Percentiles rank a stretch among this genome's conserved stretches.
Evolutionary conservation across 1,284 basidiomycete species (phyloP).

Genomic region (Cryptococcus jaspeensis): DNA sequence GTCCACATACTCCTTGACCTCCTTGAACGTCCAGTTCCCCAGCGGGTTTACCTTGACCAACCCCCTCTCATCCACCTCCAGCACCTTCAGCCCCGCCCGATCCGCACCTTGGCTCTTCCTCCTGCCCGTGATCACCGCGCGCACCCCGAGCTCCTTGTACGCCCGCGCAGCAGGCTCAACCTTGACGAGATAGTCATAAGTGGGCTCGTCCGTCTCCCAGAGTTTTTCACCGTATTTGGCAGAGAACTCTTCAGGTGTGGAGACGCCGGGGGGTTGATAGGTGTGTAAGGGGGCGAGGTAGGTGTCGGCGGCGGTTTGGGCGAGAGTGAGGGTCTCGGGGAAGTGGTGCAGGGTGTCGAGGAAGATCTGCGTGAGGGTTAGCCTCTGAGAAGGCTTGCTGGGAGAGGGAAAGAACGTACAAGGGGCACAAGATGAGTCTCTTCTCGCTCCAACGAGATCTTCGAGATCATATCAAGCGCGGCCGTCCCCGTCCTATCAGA

Average conservation of each 20-base stretch:
- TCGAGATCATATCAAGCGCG: conserved; percentile 87
- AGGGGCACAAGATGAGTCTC: conserved; percentile 54
- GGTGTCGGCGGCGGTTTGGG: conserved; percentile 71
- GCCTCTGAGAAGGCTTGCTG: conserved; percentile 56
- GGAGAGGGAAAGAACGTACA: conserved; percentile 46
- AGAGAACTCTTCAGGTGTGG: conserved; percentile 74
- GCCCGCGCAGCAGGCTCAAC: conserved; percentile 91
- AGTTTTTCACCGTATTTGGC: conserved; percentile 73
- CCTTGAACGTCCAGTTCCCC: conserved; percentile 80
- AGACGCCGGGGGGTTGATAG: conserved; percentile 75
- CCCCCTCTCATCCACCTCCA: conserved; percentile 90
- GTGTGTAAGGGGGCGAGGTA: conserved; percentile 74
- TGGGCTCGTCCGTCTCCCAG: conserved; percentile 86
- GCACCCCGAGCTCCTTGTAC: conserved; percentile 76
- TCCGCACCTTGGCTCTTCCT: conserved; percentile 89
- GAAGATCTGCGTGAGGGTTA: conserved; percentile 61
- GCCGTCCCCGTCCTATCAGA: conserved; percentile 70
- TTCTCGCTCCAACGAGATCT: conserved; percentile 57
- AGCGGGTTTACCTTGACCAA: conserved; percentile 94
- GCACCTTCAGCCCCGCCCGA: conserved; percentile 73
- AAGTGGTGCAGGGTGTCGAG: conserved; percentile 98
- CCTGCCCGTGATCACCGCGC: conserved; percentile 90
- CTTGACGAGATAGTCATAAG: conserved; percentile 93
- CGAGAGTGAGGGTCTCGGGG: conserved; percentile 83
- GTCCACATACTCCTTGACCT: conserved; percentile 84